Conservation (phyloP, 1,139 yeast species). For the Blastobotrys elegans region DNA sequence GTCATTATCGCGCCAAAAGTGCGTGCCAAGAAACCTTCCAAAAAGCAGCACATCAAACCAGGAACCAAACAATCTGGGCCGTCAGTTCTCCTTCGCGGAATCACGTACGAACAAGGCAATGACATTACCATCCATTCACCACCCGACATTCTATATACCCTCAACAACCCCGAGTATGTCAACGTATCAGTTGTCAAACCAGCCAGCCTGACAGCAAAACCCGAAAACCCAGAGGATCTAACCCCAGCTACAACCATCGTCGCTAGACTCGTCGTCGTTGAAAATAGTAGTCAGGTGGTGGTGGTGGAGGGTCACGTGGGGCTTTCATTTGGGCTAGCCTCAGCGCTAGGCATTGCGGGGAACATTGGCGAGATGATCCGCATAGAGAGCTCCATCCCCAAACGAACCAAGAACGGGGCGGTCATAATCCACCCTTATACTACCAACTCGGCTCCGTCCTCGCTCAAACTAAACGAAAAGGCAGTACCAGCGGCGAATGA, state of each 20-base stretch:
- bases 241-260: slow-evolving; percentile 41
- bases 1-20: slow-evolving; percentile 79
- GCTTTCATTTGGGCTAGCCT: slow-evolving; percentile 52
- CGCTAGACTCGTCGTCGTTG: slow-evolving; percentile 47
- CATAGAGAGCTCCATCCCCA: slow-evolving; percentile 46
- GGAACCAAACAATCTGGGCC: slow-evolving; percentile 28
- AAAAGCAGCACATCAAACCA: slow-evolving; percentile 13
- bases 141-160: slow-evolving; percentile 31
- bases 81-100: slow-evolving; percentile 48
- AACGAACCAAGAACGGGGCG: slow-evolving; percentile 17
- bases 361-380: slow-evolving; percentile 52
- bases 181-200: slow-evolving; percentile 49
- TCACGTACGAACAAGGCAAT: slow-evolving; percentile 45
- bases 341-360: slow-evolving; percentile 48
- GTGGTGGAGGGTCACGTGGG: slow-evolving; percentile 50
- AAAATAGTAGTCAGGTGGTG: too few species aligned
- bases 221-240: slow-evolving; percentile 16
- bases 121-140: too few species aligned
- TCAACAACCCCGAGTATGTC: slow-evolving; percentile 45
- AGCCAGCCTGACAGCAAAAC: slow-evolving; percentile 15
- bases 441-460: slow-evolving; percentile 31
- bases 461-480: slow-evolving; percentile 25
- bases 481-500: too few species aligned
- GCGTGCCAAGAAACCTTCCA: slow-evolving; percentile 34
- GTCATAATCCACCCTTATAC: slow-evolving; percentile 53